phyloP scores from a whole-genome alignment of 176 grass and related monocot genomes.

The Eragrostis nindensis region DNA sequence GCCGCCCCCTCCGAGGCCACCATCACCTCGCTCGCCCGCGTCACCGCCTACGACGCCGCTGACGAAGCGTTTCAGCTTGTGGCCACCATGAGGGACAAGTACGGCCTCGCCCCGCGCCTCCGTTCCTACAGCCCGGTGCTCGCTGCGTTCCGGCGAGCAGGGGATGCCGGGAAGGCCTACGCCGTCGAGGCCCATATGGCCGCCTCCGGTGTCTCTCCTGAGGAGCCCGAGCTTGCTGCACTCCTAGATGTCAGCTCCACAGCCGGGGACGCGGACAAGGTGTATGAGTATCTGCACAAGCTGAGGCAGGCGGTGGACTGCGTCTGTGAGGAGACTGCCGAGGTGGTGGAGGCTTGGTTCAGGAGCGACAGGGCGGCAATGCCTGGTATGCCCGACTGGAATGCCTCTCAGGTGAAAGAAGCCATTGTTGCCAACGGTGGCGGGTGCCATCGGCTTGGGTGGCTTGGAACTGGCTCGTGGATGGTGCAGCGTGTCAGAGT shows the following conservation, averaged over 20 bases:
- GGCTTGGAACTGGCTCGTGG: slow-evolving; percentile 64
- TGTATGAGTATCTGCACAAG: slow-evolving; percentile 83
- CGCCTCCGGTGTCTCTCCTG: slow-evolving; percentile 52
- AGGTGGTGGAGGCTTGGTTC: slow-evolving; percentile 67
- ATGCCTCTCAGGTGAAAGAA: slow-evolving; percentile 37
- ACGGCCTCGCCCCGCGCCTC: slow-evolving; percentile 65
- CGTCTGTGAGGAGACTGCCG: slow-evolving; percentile 37
- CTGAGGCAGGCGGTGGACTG: slow-evolving; percentile 51
- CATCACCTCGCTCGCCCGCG: slow-evolving; percentile 77
- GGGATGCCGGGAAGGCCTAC: slow-evolving; percentile 66
- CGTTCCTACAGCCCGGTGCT: slow-evolving; percentile 81
- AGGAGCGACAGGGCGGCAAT: slow-evolving; percentile 24
- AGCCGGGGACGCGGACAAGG: slow-evolving; percentile 53
- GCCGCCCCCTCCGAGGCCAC: slow-evolving; percentile 68
- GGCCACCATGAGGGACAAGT: slow-evolving; percentile 65
- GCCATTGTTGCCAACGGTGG: slow-evolving; percentile 68
- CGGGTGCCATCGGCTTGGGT: slow-evolving; percentile 72
- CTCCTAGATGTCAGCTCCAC: slow-evolving; percentile 62
- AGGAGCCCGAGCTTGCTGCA: slow-evolving; percentile 66
- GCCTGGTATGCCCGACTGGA: slow-evolving; percentile 31
- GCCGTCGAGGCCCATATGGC: slow-evolving; percentile 68
- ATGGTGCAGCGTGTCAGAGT: slow-evolving; percentile 50
- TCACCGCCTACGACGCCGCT: slow-evolving; percentile 45
- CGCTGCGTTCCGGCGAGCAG: slow-evolving; percentile 51
- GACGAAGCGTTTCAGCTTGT: slow-evolving; percentile 74